These are phyloP conservation scores for Niveomyces coronatus DNA, from an alignment of 2,329 filamentous ascomycete genomes.

Conservation along the genomic window DNA sequence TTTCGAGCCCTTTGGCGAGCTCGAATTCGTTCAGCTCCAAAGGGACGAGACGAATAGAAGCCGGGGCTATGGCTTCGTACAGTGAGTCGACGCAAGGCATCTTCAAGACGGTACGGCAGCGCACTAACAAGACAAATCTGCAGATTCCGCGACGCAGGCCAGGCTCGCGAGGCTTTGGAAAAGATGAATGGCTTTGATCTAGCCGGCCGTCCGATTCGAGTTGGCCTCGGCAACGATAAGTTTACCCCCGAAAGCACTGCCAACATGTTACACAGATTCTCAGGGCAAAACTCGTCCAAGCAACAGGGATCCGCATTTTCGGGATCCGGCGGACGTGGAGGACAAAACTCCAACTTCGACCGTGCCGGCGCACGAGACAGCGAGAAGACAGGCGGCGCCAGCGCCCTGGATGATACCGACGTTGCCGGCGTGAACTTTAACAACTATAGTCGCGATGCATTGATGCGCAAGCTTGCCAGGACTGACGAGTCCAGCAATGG, in stretches of 20 bases:
- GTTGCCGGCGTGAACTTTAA: conserved; percentile 98
- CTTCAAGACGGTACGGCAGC: not conserved
- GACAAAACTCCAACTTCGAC: conserved; percentile 81
- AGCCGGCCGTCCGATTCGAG: conserved; percentile 91
- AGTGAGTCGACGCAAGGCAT: conserved; percentile 51
- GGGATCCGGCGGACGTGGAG: conserved; percentile 76
- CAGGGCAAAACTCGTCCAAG: conserved; percentile 58
- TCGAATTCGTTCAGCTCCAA: conserved; percentile 95
- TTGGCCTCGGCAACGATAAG: conserved; percentile 99
- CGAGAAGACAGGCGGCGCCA: conserved; percentile 84
- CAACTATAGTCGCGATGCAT: conserved; percentile 95
- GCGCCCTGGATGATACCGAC: conserved; percentile 93
- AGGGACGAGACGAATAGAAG: conserved; percentile 88
- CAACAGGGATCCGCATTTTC: conserved; percentile 90
- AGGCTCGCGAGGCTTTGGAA: conserved; percentile 89
- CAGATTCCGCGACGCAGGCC: conserved; percentile 79
- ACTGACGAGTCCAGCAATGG: conserved; percentile 69
- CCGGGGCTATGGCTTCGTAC: conserved; percentile 95
- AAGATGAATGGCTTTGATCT: conserved; percentile 99
- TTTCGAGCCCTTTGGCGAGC: conserved; percentile 93
- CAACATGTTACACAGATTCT: conserved; percentile 84
- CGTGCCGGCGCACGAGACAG: conserved; percentile 80
- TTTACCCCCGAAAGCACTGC: conserved; percentile 96
- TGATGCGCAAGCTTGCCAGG: conserved; percentile 97
- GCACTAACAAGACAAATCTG: conserved; percentile 22